phyloP scores from a whole-genome alignment of 345 rosid species.

The Rubroshorea leprosula region DNA sequence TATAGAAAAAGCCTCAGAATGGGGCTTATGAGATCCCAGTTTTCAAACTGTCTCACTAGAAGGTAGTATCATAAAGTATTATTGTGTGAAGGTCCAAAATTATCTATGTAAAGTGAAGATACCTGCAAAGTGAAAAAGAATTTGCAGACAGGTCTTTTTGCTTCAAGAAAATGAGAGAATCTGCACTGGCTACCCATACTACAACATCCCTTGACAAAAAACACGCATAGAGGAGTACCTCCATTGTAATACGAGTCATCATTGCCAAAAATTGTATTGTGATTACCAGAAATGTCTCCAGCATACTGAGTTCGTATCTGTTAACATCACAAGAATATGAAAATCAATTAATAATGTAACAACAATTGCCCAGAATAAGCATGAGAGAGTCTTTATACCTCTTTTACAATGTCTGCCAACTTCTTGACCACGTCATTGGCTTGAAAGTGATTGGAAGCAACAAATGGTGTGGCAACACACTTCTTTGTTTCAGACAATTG shows the following conservation, averaged over 20 bases:
- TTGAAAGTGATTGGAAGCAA: constrained; percentile 46
- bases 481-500: constrained; percentile 36
- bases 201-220: constrained; percentile 66
- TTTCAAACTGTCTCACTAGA: too few species aligned
- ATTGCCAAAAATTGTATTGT: constrained; percentile 18
- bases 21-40: too few species aligned
- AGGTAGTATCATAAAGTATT: too few species aligned
- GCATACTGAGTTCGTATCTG: constrained; percentile 55
- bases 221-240: constrained; percentile 45
- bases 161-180: constrained; percentile 64
- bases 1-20: too few species aligned
- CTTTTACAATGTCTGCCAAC: constrained; percentile 43
- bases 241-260: constrained; percentile 22
- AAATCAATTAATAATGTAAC: constrained; percentile 17
- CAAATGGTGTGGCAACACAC: constrained; percentile 71
- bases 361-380: constrained; percentile 5
- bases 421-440: constrained; percentile 38
- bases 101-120: constrained; percentile 3
- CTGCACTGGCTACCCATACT: constrained; percentile 57
- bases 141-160: constrained; percentile 58
- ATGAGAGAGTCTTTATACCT: constrained; percentile 52
- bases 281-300: constrained; percentile 20
- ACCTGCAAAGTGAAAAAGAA: constrained; percentile 72
- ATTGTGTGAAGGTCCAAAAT: background rate
- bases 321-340: constrained; percentile 16